These are phyloP conservation scores for Penicillium sp. DNA, from an alignment of 2,329 filamentous ascomycete species.

Conservation along the genomic window DNA sequence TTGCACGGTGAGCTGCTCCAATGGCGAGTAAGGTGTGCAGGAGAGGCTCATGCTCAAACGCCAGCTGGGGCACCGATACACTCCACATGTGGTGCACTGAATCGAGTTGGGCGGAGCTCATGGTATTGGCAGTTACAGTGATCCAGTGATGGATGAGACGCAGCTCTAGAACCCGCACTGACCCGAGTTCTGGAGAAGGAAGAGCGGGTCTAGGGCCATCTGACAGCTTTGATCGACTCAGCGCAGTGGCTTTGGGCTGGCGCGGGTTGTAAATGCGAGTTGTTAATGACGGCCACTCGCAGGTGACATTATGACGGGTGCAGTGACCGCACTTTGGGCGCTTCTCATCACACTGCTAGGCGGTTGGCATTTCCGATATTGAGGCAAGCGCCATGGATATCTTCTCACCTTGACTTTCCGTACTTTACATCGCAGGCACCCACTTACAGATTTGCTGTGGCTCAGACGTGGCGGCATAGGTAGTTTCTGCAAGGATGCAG, in stretches of 20 bases:
- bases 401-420: constrained; percentile 21
- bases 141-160: constrained; percentile 21
- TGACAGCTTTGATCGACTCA: background rate
- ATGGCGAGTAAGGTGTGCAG: constrained; percentile 20
- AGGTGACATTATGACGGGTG: constrained; percentile 11
- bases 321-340: constrained; percentile 18
- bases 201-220: constrained; percentile 1
- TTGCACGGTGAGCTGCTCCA: constrained; percentile 16
- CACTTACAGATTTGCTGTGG: constrained; percentile 19
- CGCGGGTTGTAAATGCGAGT: constrained; percentile 12
- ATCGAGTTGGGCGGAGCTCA: constrained; percentile 18
- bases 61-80: constrained; percentile 19
- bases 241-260: constrained; percentile 2
- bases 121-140: constrained; percentile 17
- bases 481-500: too few relatives aligned
- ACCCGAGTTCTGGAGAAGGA: constrained; percentile 11
- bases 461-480: constrained; percentile 17
- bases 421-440: constrained; percentile 19
- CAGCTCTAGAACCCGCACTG: constrained; percentile 13
- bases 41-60: constrained; percentile 22
- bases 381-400: background rate
- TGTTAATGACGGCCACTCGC: constrained; percentile 12
- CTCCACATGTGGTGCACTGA: constrained; percentile 18
- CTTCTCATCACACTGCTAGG: constrained; percentile 16
- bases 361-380: constrained; percentile 1